These are phyloP conservation scores for Hericium coralloides DNA, from an alignment of 768 basidiomycete genomes.

Conservation along the genomic window DNA sequence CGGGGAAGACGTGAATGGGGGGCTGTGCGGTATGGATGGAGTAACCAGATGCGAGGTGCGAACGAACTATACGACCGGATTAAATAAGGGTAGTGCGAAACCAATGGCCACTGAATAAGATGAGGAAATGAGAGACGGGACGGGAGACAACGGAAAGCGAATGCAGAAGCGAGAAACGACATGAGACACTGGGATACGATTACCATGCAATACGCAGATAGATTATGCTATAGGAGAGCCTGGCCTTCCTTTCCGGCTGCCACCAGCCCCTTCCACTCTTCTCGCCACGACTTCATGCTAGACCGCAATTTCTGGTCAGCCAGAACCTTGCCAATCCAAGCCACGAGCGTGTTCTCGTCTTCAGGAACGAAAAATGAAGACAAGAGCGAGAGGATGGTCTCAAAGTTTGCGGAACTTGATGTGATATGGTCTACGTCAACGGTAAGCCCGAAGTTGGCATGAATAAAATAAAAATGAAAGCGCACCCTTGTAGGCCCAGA, in stretches of 20 bases:
- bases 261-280: conserved; percentile 70
- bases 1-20: background rate
- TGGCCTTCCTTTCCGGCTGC: conserved; percentile 49
- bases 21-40: background rate
- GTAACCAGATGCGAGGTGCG: background rate
- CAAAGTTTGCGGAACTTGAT: conserved; percentile 70
- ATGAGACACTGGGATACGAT: background rate
- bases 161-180: background rate
- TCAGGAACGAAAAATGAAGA: conserved; percentile 95
- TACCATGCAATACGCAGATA: background rate
- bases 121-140: background rate
- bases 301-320: conserved; percentile 55
- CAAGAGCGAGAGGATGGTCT: conserved; percentile 82
- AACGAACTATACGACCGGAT: background rate
- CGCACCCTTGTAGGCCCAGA: conserved; percentile 86
- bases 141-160: background rate
- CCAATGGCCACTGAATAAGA: background rate
- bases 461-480: conserved; percentile 3
- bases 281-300: conserved; percentile 69
- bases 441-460: background rate
- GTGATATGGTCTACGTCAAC: conserved; percentile 66
- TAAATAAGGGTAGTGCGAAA: background rate
- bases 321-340: conserved; percentile 66
- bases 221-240: conserved; percentile 42
- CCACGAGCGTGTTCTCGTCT: conserved; percentile 73